A percentile compares a stretch with the other conserved stretches of the same genome.
phyloP scores from a whole-genome alignment of 352 stramenopile genomes.

The Globisporangium cederbergense region DNA sequence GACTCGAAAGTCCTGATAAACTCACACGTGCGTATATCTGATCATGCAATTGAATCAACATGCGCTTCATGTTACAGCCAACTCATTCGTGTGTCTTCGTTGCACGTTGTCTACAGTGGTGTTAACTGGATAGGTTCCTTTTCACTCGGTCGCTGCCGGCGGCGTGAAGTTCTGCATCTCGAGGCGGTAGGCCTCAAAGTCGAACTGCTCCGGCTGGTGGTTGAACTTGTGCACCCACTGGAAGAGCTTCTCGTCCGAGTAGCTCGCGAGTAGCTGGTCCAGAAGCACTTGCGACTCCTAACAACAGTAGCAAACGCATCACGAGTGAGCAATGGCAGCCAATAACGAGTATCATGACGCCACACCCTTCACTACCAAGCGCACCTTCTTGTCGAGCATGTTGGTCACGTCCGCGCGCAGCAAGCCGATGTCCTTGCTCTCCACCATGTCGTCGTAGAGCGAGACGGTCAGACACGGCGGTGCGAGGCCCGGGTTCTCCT shows the following conservation, averaged over 20 bases:
- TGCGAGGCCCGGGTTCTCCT: slow-evolving; percentile 73
- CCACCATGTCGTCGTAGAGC: slow-evolving; percentile 70
- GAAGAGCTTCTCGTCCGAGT: slow-evolving; percentile 66
- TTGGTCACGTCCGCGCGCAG: slow-evolving; percentile 83
- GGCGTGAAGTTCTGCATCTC: slow-evolving; percentile 31
- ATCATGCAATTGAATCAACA: too few relatives aligned
- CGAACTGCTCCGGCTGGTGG: slow-evolving; percentile 76
- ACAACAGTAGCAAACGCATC: not conserved
- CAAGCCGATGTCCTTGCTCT: slow-evolving; percentile 68
- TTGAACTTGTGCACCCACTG: slow-evolving; percentile 85
- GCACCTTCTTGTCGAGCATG: slow-evolving; percentile 77
- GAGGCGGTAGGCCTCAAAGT: slow-evolving; percentile 76
- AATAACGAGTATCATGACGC: not conserved
- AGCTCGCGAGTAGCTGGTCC: slow-evolving; percentile 57
- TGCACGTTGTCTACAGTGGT: not conserved
- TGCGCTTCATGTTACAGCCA: too few relatives aligned
- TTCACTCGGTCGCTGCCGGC: not conserved
- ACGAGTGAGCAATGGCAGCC: not conserved
- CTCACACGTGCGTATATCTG: too few relatives aligned
- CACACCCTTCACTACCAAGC: slow-evolving; percentile 1
- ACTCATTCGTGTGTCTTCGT: not conserved
- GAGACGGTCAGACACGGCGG: slow-evolving; percentile 81
- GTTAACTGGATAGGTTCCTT: not conserved
- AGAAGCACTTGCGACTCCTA: slow-evolving; percentile 69
- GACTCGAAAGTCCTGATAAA: not conserved